phyloP scores from a whole-genome alignment of 2,329 filamentous ascomycete genomes.

The Trichoderma simmonsii region DNA sequence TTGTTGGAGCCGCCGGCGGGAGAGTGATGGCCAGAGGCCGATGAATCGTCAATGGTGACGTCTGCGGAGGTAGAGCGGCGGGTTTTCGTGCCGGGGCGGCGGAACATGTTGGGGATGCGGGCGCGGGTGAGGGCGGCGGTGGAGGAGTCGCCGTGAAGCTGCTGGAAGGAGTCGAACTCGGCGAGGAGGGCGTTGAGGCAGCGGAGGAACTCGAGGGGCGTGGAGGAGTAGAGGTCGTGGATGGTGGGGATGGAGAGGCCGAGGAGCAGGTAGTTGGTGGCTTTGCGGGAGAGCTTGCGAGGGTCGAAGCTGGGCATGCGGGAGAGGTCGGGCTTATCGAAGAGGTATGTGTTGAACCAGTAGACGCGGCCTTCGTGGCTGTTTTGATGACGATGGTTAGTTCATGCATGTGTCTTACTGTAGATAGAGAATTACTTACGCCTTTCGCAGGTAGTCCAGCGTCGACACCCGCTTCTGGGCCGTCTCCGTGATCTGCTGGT shows the following conservation, averaged over 20 bases:
- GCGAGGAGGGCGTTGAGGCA: conserved; percentile 79
- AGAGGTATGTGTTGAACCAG: conserved; percentile 97
- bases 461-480: conserved; percentile 92
- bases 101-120: conserved; percentile 80
- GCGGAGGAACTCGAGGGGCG: conserved; percentile 79
- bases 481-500: conserved; percentile 74
- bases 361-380: conserved; percentile 93
- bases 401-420: background rate
- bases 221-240: conserved; percentile 79
- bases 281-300: conserved; percentile 80
- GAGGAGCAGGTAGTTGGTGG: conserved; percentile 89
- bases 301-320: conserved; percentile 83
- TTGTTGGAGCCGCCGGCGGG: background rate
- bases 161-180: conserved; percentile 93
- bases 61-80: conserved; percentile 50
- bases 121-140: conserved; percentile 69
- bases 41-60: conserved; percentile 33
- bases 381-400: background rate
- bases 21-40: background rate
- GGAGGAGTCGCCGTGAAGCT: conserved; percentile 72
- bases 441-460: conserved; percentile 85
- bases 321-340: conserved; percentile 75
- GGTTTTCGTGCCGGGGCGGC: conserved; percentile 59
- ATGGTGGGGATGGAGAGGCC: conserved; percentile 88
- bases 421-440: conserved; percentile 53